phyloP scores from a whole-genome alignment of 768 basidiomycete species.

The Mycena alexandri region DNA sequence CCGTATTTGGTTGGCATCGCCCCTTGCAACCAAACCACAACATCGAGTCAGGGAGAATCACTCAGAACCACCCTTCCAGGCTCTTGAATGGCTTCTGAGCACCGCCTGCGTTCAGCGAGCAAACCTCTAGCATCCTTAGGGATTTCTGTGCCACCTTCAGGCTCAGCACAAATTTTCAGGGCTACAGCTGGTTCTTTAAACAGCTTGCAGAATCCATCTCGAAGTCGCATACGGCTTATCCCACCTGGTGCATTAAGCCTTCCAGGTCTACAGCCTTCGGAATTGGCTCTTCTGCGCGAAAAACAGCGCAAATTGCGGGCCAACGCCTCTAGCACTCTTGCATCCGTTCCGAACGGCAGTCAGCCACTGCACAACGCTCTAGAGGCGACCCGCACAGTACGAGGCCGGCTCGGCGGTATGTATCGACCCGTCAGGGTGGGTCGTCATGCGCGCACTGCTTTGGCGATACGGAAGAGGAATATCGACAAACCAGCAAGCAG shows the following conservation, averaged over 20 bases:
- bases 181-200: no score
- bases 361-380: constrained; percentile 14
- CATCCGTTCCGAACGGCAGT: constrained; percentile 8
- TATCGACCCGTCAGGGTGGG: constrained; percentile 12
- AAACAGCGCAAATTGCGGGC: constrained; percentile 11
- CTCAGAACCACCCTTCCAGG: no score
- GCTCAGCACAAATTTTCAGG: no score
- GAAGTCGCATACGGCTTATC: neutral
- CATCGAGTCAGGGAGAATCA: no score
- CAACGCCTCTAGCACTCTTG: neutral
- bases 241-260: constrained; percentile 10
- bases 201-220: no score
- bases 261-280: constrained; percentile 14
- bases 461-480: constrained; percentile 18
- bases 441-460: constrained; percentile 19
- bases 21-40: no score
- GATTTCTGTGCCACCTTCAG: no score
- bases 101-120: no score
- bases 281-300: constrained; percentile 18
- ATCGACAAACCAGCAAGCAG: neutral
- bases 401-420: constrained; percentile 23
- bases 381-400: constrained; percentile 15
- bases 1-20: no score
- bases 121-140: no score
- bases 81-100: no score